A percentile compares a stretch with the other conserved stretches of the same genome.
phyloP scores from a whole-genome alignment of 495 filamentous ascomycete species.

The Cercophora scortea region DNA sequence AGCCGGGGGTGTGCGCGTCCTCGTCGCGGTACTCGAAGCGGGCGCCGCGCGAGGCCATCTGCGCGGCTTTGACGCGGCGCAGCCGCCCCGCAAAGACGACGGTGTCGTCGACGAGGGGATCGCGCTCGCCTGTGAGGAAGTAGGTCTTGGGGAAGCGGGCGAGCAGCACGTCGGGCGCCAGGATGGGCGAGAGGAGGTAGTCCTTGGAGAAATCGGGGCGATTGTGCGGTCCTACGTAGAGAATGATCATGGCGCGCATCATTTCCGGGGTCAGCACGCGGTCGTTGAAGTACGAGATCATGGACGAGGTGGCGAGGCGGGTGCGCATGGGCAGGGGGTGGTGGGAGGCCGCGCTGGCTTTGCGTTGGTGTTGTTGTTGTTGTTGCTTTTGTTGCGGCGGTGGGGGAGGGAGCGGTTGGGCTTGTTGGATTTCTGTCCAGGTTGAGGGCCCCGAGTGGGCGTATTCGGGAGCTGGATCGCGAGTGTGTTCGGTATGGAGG shows the following conservation, averaged over 20 bases:
- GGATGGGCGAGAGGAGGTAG: constrained; percentile 78
- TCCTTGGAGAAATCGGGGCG: constrained; percentile 89
- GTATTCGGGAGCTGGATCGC: constrained; percentile 34
- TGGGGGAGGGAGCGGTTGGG: neutral
- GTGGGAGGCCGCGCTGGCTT: constrained; percentile 26
- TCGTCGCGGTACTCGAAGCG: constrained; percentile 24
- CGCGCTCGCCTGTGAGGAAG: constrained; percentile 89
- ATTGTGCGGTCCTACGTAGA: constrained; percentile 91
- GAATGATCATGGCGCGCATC: constrained; percentile 98
- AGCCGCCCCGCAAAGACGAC: constrained; percentile 89
- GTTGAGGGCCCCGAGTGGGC: constrained; percentile 31
- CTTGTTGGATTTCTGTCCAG: constrained; percentile 21
- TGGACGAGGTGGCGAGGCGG: constrained; percentile 82
- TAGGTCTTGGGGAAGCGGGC: constrained; percentile 83
- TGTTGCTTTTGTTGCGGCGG: constrained; percentile 5
- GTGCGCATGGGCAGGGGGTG: constrained; percentile 68
- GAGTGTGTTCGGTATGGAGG: neutral
- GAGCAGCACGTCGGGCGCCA: constrained; percentile 78
- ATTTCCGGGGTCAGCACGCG: constrained; percentile 92
- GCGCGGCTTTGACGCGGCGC: constrained; percentile 68
- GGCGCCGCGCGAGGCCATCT: constrained; percentile 23
- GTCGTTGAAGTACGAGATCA: constrained; percentile 97
- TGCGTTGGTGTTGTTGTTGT: neutral
- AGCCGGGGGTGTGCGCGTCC: constrained; percentile 31
- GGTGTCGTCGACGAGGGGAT: constrained; percentile 93